A percentile compares a stretch with the other conserved stretches of the same genome.
These are phyloP conservation scores for Coemansia javaensis DNA, from an alignment of 192 early-diverging fungal species.

Conservation along the genomic window DNA sequence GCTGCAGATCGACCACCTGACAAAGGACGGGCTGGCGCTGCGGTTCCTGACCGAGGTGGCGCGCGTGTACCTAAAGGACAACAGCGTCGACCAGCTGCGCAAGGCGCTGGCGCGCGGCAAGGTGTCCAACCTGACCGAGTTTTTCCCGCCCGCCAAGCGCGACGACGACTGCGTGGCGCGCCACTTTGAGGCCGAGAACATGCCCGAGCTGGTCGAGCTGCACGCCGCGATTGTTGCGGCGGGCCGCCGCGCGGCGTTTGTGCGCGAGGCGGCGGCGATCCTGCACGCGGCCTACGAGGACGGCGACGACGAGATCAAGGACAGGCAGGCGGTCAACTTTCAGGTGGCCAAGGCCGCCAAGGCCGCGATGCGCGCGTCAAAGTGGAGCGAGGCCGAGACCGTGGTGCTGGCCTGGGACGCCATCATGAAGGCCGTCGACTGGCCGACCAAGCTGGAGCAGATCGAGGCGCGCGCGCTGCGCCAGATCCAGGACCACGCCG, in stretches of 20 bases:
- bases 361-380: conserved; percentile 33
- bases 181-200: conserved; percentile 90
- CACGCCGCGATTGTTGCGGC: conserved; percentile 68
- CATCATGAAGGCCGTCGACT: conserved; percentile 74
- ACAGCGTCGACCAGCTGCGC: conserved; percentile 72
- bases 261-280: conserved; percentile 56
- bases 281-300: conserved; percentile 46
- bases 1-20: conserved; percentile 89
- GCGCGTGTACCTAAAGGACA: conserved; percentile 72
- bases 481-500: conserved; percentile 64
- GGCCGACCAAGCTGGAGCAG: conserved; percentile 75
- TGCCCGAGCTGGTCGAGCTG: conserved; percentile 82
- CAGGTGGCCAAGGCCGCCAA: conserved; percentile 16
- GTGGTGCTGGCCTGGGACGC: conserved; percentile 78
- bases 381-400: conserved; percentile 73
- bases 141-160: conserved; percentile 90
- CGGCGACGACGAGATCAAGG: conserved; percentile 11
- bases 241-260: conserved; percentile 61
- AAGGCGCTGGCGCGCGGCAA: conserved; percentile 63
- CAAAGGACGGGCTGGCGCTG: conserved; percentile 84
- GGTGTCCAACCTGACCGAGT: conserved; percentile 70
- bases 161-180: conserved; percentile 81
- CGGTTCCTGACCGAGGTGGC: conserved; percentile 80
- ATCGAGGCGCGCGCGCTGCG: conserved; percentile 69
- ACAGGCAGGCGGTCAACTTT: conserved; percentile 17